Percentiles rank a stretch among this genome's conserved stretches.
Conservation (phyloP, 1,139 yeast genomes). For the Kurtzmaniella natalensis region DNA sequence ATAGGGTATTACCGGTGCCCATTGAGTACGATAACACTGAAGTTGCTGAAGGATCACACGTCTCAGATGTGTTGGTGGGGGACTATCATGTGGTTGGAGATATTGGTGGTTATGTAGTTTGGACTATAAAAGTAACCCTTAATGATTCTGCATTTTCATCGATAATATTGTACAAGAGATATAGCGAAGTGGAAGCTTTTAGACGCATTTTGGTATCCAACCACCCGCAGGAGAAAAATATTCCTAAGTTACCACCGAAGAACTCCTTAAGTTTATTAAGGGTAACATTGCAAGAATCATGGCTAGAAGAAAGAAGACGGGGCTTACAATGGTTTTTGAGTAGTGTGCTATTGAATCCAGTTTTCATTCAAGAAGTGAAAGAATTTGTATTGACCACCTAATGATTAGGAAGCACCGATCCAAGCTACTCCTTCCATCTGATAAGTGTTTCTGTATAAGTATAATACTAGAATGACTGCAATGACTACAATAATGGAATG, state of each 20-base stretch:
- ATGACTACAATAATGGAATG: no score
- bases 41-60: constrained; percentile 24
- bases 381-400: constrained; percentile 5
- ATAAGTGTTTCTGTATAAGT: no score
- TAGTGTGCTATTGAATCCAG: constrained; percentile 64
- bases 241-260: constrained; percentile 69
- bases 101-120: constrained; percentile 40
- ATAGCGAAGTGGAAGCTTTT: constrained; percentile 57
- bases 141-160: constrained; percentile 42
- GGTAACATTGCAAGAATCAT: constrained; percentile 39
- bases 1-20: constrained; percentile 35
- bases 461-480: no score
- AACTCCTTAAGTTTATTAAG: constrained; percentile 43
- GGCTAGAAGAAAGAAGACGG: constrained; percentile 58
- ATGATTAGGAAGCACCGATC: no score
- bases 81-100: constrained; percentile 31
- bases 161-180: constrained; percentile 54
- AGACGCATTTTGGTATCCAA: constrained; percentile 39
- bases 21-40: constrained; percentile 27
- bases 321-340: constrained; percentile 74
- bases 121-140: constrained; percentile 45
- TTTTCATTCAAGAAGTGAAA: constrained; percentile 27
- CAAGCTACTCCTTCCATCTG: no score
- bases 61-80: constrained; percentile 37
- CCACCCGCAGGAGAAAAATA: constrained; percentile 34